A percentile compares a stretch with the other conserved stretches of the same genome.
Conservation (phyloP, 371 early-diverging fungal species). For the Lichtheimia hyalospora region DNA sequence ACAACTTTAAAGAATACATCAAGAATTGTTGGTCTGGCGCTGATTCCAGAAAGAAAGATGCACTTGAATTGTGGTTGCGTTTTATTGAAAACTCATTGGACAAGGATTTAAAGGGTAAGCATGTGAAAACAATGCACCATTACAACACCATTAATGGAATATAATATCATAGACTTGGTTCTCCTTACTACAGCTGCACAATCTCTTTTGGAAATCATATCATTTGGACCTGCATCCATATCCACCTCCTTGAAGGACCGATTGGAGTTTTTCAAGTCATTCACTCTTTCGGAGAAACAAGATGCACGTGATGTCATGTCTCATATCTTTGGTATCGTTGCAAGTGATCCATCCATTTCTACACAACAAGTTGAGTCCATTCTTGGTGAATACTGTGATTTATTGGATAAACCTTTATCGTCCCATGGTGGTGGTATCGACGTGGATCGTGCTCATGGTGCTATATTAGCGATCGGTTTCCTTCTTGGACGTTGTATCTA, state of each 20-base stretch:
- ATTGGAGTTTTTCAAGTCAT: conserved; percentile 64
- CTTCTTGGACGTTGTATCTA: conserved; percentile 65
- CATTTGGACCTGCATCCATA: conserved; percentile 67
- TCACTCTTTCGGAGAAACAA: conserved; percentile 57
- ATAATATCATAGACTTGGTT: conserved; percentile 43
- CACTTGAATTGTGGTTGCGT: conserved; percentile 48
- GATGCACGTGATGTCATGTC: conserved; percentile 70
- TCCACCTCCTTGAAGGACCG: conserved; percentile 57
- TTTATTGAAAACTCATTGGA: conserved; percentile 59
- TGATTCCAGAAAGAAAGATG: conserved; percentile 33
- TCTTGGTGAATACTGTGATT: conserved; percentile 38
- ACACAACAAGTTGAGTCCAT: conserved; percentile 39
- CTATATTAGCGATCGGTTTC: conserved; percentile 70
- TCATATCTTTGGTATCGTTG: conserved; percentile 75
- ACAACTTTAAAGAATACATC: conserved; percentile 39
- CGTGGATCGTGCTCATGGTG: conserved; percentile 65
- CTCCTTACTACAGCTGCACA: conserved; percentile 67
- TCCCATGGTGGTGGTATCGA: conserved; percentile 24
- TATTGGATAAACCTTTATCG: conserved; percentile 31
- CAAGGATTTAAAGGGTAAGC: conserved; percentile 35
- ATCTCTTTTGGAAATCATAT: conserved; percentile 74
- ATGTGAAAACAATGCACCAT: conserved; percentile 1
- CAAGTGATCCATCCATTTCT: conserved; percentile 51
- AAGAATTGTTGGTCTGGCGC: conserved; percentile 41
- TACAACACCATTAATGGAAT: background rate